Base-by-base conservation (phyloP, 2,329 filamentous ascomycete species). In the Emmonsia crescens region DNA sequence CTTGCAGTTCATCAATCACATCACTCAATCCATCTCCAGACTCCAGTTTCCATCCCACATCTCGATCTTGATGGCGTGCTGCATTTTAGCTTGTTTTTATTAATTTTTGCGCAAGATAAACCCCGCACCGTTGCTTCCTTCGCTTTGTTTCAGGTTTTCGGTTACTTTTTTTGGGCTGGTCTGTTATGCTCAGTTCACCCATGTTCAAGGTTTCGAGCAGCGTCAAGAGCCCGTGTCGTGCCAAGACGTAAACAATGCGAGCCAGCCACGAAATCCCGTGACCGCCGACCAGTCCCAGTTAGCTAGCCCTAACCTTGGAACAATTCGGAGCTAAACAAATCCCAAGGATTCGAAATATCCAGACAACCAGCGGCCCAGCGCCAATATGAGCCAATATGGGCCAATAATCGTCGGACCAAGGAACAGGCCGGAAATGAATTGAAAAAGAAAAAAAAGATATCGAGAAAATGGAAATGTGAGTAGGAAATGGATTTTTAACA, bases 181-280 rank as follows among this genome's bases (percentile, higher is more conserved):
- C 19, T 16, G 8, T 46, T 46, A 2, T 19, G 19, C 16, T 36
- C 10, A n/a, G 29, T 54, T 14, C 12, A 49, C 24, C 24, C n/a
- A 46, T 10, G 44, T 4, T 9, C n/a, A 46, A 8, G 9, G n/a
- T 10, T 12, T 12, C 44, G 24, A 19, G 9, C n/a, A 24, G 44
- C 12, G 24, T n/a, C 12, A 16, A 10, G 40, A 24, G n/a, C 16
- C 60, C 61, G 63, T 48, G 63, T 63, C 24, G 9, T 59, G 61
- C 63, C 63, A 62, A 64, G 62, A 62, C 16, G 36, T 62, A 63
- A 65, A 64, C 60, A 65, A 64, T 61, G 31, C 61, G 63, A 61
- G 52, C 54, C 27, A 48, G 38, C 55, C 63, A 51, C 63, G 63
- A 29, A 54, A 36, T 55, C 60, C 49, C 61, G 63, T 64, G 64